Conservation (phyloP, 805 yeast genomes). For the Lipomyces anomalus region DNA sequence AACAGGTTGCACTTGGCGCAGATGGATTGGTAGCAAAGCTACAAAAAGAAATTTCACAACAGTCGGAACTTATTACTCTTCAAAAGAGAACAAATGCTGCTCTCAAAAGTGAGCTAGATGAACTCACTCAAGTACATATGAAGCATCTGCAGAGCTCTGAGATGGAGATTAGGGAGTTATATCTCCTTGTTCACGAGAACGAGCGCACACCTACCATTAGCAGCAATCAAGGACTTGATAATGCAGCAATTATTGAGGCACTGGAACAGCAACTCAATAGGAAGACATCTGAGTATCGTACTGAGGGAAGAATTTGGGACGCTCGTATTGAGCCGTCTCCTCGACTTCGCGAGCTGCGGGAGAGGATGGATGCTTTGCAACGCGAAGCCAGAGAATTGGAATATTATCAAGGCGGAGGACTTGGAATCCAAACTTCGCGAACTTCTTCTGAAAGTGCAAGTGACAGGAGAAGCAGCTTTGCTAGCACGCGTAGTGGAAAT, state of each 20-base stretch:
- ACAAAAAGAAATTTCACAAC: slow-evolving; percentile 57
- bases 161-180: slow-evolving; percentile 53
- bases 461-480: too few species aligned
- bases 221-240: slow-evolving; percentile 8
- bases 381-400: slow-evolving; percentile 81
- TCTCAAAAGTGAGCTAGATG: slow-evolving; percentile 57
- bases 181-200: slow-evolving; percentile 49
- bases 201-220: slow-evolving; percentile 9
- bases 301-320: slow-evolving; percentile 38
- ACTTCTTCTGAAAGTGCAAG: too few species aligned
- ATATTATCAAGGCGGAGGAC: slow-evolving; percentile 62
- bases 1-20: slow-evolving; percentile 68
- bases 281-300: slow-evolving; percentile 38
- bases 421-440: slow-evolving; percentile 36
- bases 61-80: slow-evolving; percentile 50
- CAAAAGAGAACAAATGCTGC: slow-evolving; percentile 60
- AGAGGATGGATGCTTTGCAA: slow-evolving; percentile 79
- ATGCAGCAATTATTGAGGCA: slow-evolving; percentile 9
- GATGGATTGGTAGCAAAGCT: slow-evolving; percentile 63
- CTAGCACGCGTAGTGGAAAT: slow-evolving; percentile 1
- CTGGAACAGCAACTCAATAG: slow-evolving; percentile 27
- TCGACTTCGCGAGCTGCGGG: slow-evolving; percentile 65
- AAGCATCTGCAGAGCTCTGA: slow-evolving; percentile 42
- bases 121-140: slow-evolving; percentile 42
- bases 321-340: slow-evolving; percentile 67